Evolutionary conservation across 2,329 filamentous ascomycete genomes (phyloP).

Genomic region (Botrytis hyacinthi): DNA sequence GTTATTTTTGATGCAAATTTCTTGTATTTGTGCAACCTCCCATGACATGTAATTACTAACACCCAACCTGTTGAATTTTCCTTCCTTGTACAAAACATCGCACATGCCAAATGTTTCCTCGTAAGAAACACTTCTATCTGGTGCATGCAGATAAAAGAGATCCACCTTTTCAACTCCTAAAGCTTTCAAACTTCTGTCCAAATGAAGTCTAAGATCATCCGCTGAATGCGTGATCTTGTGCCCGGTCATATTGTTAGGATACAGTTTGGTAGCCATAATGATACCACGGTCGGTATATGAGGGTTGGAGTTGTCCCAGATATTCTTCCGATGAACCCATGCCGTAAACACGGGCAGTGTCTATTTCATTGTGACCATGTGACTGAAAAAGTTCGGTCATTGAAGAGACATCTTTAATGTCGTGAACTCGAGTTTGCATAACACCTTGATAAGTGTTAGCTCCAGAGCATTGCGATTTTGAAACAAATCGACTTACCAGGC

Average conservation of each 20-base stretch:
- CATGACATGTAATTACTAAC: slow-evolving; percentile 58
- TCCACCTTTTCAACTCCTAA: slow-evolving; percentile 48
- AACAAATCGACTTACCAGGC: not conserved
- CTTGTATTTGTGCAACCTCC: slow-evolving; percentile 36
- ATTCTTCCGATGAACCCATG: slow-evolving; percentile 62
- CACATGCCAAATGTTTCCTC: slow-evolving; percentile 36
- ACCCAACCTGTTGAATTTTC: slow-evolving; percentile 48
- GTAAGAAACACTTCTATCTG: slow-evolving; percentile 35
- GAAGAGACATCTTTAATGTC: slow-evolving; percentile 52
- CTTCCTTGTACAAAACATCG: slow-evolving; percentile 39
- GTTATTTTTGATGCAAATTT: slow-evolving; percentile 38
- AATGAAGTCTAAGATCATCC: slow-evolving; percentile 47
- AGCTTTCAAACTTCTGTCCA: slow-evolving; percentile 52
- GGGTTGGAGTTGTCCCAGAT: slow-evolving; percentile 51
- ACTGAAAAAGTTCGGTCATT: slow-evolving; percentile 63
- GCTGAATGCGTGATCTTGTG: slow-evolving; percentile 45
- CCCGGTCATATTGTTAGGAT: slow-evolving; percentile 21
- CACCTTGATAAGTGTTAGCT: slow-evolving; percentile 23
- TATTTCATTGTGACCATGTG: slow-evolving; percentile 64
- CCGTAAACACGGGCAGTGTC: slow-evolving; percentile 68
- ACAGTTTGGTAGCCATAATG: slow-evolving; percentile 59
- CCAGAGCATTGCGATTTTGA: not conserved
- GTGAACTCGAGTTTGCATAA: slow-evolving; percentile 35
- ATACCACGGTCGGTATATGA: slow-evolving; percentile 62
- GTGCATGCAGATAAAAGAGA: slow-evolving; percentile 35